These are phyloP conservation scores for Aurifilum marmelostoma DNA, from an alignment of 2,329 filamentous ascomycete genomes.

Conservation along the genomic window DNA sequence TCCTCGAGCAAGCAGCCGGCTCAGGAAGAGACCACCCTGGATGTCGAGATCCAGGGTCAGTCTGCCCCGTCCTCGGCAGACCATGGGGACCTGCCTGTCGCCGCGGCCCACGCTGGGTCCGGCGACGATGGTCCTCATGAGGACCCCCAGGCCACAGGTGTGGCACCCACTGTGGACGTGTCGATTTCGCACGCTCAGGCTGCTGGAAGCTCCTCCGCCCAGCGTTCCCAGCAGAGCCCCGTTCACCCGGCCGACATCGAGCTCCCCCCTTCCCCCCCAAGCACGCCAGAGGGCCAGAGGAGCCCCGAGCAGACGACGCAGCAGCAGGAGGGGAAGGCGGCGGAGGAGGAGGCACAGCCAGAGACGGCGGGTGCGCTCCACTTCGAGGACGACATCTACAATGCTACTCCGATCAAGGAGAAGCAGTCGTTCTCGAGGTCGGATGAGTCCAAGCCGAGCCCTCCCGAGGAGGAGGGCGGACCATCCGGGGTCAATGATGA, in stretches of 20 bases:
- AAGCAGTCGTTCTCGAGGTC: neutral
- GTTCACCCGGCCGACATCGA: neutral
- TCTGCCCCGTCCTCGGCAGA: neutral
- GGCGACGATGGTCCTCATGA: neutral
- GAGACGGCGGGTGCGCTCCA: neutral
- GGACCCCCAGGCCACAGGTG: neutral
- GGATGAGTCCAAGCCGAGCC: neutral
- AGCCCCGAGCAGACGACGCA: neutral
- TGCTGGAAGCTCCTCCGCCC: neutral
- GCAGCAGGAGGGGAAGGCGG: neutral
- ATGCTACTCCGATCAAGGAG: neutral
- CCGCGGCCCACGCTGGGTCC: neutral
- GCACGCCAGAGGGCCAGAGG: neutral
- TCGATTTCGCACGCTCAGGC: neutral
- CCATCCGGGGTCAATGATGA: neutral
- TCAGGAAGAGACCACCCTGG: neutral
- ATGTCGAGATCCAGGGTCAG: neutral
- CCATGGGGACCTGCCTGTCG: neutral
- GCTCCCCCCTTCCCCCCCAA: neutral
- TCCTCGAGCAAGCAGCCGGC: neutral
- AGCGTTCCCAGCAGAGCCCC: neutral
- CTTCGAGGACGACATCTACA: neutral
- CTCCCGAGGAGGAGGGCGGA: neutral
- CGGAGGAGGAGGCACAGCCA: neutral
- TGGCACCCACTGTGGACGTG: neutral